phyloP scores from a whole-genome alignment of 139 green algal genomes.

The Micromonas pusilla region DNA sequence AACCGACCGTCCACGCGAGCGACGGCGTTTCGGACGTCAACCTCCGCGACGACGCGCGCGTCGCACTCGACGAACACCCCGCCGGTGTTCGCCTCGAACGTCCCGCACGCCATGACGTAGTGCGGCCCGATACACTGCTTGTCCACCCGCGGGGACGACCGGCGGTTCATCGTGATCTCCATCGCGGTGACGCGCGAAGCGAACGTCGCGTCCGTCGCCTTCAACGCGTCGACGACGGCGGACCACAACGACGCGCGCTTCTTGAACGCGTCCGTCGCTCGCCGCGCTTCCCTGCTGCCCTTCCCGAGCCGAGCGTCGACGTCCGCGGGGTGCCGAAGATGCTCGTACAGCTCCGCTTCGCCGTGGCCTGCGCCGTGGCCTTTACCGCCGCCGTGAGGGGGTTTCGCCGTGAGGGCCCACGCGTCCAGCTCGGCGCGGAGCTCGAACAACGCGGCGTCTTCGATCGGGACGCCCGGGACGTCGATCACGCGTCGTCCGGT shows the following conservation, averaged over 20 bases:
- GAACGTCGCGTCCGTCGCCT: neutral
- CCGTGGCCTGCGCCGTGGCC: too few relatives aligned
- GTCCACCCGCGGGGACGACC: neutral
- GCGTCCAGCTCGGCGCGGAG: neutral
- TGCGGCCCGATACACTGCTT: slow-evolving; percentile 5
- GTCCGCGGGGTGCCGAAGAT: neutral
- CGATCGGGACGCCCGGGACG: neutral
- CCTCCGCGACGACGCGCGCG: neutral
- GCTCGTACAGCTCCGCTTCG: neutral
- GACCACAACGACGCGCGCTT: neutral
- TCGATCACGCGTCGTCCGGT: neutral
- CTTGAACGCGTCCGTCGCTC: neutral
- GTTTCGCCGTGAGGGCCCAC: too few relatives aligned
- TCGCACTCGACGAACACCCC: neutral
- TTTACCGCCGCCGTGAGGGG: too few relatives aligned
- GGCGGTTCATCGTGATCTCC: neutral
- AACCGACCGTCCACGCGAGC: neutral
- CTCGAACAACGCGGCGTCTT: neutral
- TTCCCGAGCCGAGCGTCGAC: neutral
- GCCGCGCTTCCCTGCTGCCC: neutral
- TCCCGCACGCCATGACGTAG: neutral
- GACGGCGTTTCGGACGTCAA: neutral
- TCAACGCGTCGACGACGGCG: neutral
- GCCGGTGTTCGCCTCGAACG: neutral
- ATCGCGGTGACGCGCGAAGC: neutral